Evolutionary conservation across 225 moss, liverwort and hornwort species (phyloP).

Genomic region (Neckera pumila): DNA sequence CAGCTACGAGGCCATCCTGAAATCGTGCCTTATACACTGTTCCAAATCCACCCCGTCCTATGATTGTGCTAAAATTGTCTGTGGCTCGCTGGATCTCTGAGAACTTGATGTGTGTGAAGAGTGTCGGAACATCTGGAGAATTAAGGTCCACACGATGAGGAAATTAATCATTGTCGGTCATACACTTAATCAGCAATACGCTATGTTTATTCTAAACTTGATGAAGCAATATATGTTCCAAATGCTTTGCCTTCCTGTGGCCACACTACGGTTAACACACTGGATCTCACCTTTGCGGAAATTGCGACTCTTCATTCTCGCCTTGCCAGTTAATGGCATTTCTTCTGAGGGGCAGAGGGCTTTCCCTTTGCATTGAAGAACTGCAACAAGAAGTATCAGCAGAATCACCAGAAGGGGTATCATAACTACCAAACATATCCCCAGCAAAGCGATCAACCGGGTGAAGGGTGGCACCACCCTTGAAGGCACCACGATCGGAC

Average conservation of each 20-base stretch:
- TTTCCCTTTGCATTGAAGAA: slow-evolving; percentile 5
- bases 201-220: background rate
- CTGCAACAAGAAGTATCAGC: background rate
- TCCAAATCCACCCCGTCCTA: slow-evolving; percentile 61
- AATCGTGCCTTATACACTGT: slow-evolving; percentile 71
- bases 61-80: slow-evolving; percentile 48
- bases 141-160: background rate
- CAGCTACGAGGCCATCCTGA: slow-evolving; percentile 53
- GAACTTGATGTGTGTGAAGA: slow-evolving; percentile 35
- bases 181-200: background rate
- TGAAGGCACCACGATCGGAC: background rate
- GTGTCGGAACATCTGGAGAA: slow-evolving; percentile 32
- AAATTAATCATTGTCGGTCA: background rate
- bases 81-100: slow-evolving; percentile 46
- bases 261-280: background rate
- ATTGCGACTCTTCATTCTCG: background rate
- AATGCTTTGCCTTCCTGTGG: background rate
- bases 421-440: slow-evolving; percentile 9
- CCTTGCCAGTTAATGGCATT: slow-evolving; percentile 11
- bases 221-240: background rate
- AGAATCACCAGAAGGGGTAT: slow-evolving; percentile 10
- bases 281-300: slow-evolving; percentile 22
- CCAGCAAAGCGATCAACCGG: slow-evolving; percentile 13
- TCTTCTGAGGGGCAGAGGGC: background rate
- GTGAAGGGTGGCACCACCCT: slow-evolving; percentile 1